These are phyloP conservation scores for Xylaria longipes DNA, from an alignment of 495 filamentous ascomycete species.

Conservation along the genomic window DNA sequence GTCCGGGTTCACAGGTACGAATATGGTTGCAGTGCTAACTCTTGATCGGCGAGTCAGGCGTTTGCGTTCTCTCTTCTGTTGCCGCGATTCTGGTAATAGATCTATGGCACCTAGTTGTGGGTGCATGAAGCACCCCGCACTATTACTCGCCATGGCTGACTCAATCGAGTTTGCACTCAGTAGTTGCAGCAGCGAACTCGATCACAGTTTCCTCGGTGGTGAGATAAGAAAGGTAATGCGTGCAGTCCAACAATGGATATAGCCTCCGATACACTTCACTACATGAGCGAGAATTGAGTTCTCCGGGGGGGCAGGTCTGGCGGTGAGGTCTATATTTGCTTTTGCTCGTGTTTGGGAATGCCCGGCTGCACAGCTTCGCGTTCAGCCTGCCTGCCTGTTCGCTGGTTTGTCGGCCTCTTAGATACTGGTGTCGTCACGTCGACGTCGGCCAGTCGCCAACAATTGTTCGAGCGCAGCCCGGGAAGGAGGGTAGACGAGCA, in stretches of 20 bases:
- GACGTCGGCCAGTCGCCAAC: neutral
- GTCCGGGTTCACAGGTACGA: constrained; percentile 33
- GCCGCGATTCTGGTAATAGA: constrained; percentile 12
- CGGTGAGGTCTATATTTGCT: neutral
- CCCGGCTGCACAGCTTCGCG: neutral
- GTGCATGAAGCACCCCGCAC: neutral
- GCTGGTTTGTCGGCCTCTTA: neutral
- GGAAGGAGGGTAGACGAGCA: neutral
- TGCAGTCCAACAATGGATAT: neutral
- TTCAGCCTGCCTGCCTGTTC: neutral
- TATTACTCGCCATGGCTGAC: neutral
- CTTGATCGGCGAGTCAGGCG: constrained; percentile 25
- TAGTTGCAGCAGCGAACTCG: no score
- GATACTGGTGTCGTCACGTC: neutral
- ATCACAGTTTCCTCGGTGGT: neutral
- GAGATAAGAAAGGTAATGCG: neutral
- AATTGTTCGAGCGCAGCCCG: neutral
- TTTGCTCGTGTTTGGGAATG: neutral
- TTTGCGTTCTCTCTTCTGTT: constrained; percentile 11
- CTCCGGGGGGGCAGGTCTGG: no score
- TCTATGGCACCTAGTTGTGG: neutral
- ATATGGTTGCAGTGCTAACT: constrained; percentile 37
- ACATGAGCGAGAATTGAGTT: neutral
- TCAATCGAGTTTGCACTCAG: neutral
- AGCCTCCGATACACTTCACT: neutral